A percentile compares a stretch with the other conserved stretches of the same genome.
Conservation (phyloP, 192 early-diverging fungal species). For the Chytriomyces sp. region DNA sequence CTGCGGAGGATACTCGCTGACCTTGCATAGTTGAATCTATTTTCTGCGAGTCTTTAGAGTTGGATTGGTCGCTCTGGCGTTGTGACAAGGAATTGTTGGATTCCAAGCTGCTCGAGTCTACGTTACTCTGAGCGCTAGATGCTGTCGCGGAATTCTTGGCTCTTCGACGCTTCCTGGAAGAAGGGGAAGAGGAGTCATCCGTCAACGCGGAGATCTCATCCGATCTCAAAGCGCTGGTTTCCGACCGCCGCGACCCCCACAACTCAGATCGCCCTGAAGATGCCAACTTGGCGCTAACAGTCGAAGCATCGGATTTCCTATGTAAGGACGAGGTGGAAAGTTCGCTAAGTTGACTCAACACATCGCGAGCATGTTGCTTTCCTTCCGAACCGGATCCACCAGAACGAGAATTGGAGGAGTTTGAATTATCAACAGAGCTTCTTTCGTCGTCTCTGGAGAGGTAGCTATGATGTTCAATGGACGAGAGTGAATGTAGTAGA, state of each 20-base stretch:
- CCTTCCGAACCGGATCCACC: neutral
- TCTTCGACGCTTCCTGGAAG: neutral
- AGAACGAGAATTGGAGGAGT: neutral
- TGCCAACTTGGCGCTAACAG: neutral
- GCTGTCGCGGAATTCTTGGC: neutral
- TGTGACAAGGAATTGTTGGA: neutral
- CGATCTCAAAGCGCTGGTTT: neutral
- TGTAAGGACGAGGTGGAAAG: constrained; percentile 12
- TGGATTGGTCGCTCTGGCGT: neutral
- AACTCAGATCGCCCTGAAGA: neutral
- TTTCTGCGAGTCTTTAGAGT: neutral
- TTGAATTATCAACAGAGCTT: neutral
- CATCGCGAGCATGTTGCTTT: constrained; percentile 2
- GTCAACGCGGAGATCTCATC: neutral
- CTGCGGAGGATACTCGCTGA: neutral
- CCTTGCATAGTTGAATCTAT: neutral
- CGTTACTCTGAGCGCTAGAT: neutral
- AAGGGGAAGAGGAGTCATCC: neutral
- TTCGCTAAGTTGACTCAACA: constrained; percentile 16
- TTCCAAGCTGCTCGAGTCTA: neutral
- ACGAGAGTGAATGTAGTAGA: constrained; percentile 13
- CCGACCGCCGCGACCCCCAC: neutral
- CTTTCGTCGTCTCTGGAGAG: neutral
- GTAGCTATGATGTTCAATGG: constrained; percentile 25
- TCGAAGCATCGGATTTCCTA: neutral